These are phyloP conservation scores for Rhizomucor pusillus DNA, from an alignment of 371 early-diverging fungal species.

Conservation along the genomic window DNA sequence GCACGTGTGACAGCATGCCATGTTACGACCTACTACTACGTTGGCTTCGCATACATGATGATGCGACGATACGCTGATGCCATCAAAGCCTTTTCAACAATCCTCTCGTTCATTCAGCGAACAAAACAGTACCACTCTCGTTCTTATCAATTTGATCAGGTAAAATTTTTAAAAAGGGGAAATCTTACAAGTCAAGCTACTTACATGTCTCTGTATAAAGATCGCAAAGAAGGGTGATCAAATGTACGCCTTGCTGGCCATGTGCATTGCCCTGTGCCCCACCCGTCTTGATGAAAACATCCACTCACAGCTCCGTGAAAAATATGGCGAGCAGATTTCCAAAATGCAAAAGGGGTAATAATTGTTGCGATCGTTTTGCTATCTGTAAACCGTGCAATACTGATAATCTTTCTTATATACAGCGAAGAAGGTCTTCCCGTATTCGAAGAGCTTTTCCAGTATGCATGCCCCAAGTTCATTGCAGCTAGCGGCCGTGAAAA, in stretches of 20 bases:
- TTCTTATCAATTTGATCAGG: conserved; percentile 89
- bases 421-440: conserved; percentile 78
- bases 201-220: background rate
- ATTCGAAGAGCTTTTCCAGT: conserved; percentile 88
- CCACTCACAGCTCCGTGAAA: conserved; percentile 85
- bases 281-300: conserved; percentile 91
- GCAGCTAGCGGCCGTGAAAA: conserved; percentile 77
- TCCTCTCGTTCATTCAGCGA: conserved; percentile 85
- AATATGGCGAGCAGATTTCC: conserved; percentile 87
- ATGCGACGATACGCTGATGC: conserved; percentile 95
- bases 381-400: no score
- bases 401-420: conserved; percentile 4
- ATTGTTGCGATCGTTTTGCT: no score
- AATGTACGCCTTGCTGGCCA: conserved; percentile 91
- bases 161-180: no score
- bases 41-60: conserved; percentile 97
- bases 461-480: conserved; percentile 94
- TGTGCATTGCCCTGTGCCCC: conserved; percentile 91
- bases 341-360: conserved; percentile 82
- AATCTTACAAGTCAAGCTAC: background rate
- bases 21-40: conserved; percentile 94
- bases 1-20: conserved; percentile 94
- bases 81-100: conserved; percentile 88
- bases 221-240: conserved; percentile 90
- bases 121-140: conserved; percentile 93